Evolutionary conservation across 1,284 basidiomycete genomes (phyloP).

Genomic region (Irpex sp.): DNA sequence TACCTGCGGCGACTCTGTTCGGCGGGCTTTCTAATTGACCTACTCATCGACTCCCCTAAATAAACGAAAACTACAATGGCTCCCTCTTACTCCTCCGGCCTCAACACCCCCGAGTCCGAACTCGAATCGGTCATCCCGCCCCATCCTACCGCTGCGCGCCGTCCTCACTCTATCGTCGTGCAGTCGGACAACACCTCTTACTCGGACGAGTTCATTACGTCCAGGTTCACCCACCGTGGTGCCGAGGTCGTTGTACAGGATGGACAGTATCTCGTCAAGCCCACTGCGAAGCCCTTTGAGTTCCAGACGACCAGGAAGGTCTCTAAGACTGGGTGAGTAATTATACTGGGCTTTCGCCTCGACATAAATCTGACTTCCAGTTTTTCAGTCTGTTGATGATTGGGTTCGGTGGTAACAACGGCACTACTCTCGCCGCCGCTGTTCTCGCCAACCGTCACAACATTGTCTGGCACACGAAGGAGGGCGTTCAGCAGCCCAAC

Average conservation of each 20-base stretch:
- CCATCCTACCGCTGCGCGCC: slow-evolving; percentile 84
- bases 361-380: too few relatives aligned
- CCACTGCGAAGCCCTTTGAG: slow-evolving; percentile 78
- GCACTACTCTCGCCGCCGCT: slow-evolving; percentile 91
- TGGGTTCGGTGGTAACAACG: slow-evolving; percentile 97
- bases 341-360: too few relatives aligned
- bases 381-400: slow-evolving; percentile 86
- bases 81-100: slow-evolving; percentile 54
- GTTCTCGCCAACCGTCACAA: slow-evolving; percentile 96
- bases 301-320: slow-evolving; percentile 91
- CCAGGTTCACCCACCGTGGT: slow-evolving; percentile 83
- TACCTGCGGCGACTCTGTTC: slow-evolving; percentile 58
- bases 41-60: slow-evolving; percentile 15
- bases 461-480: slow-evolving; percentile 95
- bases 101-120: slow-evolving; percentile 63
- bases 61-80: slow-evolving; percentile 41
- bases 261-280: slow-evolving; percentile 76
- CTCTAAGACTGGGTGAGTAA: slow-evolving; percentile 85
- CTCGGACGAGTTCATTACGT: slow-evolving; percentile 77
- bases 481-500: slow-evolving; percentile 91
- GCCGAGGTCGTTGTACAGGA: slow-evolving; percentile 66
- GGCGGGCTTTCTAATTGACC: slow-evolving; percentile 43
- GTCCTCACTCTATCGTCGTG: slow-evolving; percentile 76
- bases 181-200: slow-evolving; percentile 83
- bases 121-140: slow-evolving; percentile 64